Base-by-base conservation (phyloP, 257 asterid species). In the Gentiana dahurica region DNA sequence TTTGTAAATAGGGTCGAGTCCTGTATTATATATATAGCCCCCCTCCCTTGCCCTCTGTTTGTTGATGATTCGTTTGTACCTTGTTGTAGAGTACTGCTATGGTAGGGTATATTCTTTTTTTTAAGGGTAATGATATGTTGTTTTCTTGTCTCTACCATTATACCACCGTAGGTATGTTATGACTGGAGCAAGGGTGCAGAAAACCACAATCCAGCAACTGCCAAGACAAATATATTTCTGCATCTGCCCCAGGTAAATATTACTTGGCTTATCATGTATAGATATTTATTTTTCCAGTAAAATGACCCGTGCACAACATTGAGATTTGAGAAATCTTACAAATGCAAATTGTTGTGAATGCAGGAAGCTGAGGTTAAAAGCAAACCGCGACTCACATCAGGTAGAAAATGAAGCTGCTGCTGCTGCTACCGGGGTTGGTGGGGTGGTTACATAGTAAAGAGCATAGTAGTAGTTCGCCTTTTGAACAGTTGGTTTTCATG, bases 161-260 rank as follows among this genome's bases (percentile, higher is more conserved):
- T 24, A 24, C 24, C 24, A 24, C 24, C 24, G 24, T 68, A 87
- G 96, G 95, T 84, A 46, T 87, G 98, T 58, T 83, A 87, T 61
- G 98, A 91, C 74, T 91, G 98, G 98, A 76, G 95, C 84, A 91
- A 91, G 83, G 98, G 96, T 54, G 98, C 98, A 49, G 98, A 91
- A 72, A 91, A 91, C 64, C 95, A 87, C 64, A 91, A 87, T 68
- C 98, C 98, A 49, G 70, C 93, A 37, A 79, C 85, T 45, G 93
- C 96, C 53, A 91, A 87, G 77, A 65, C 86, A 34, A 4, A 67
- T 32, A 91, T 91, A 36, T 79, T 65, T 74, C 80, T 87, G 34
- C 98, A 91, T 75, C 71, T 62, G 49, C 89, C 96, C 11, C 96
- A 78, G 98, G 94, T 91, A 69, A 45, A 54, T 41, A 4, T 52